Evolutionary conservation across 108 stramenopile species (phyloP), one percentile per base, ranked within the genome.

Genomic region (Pseudonitzschia delicatissima): DNA sequence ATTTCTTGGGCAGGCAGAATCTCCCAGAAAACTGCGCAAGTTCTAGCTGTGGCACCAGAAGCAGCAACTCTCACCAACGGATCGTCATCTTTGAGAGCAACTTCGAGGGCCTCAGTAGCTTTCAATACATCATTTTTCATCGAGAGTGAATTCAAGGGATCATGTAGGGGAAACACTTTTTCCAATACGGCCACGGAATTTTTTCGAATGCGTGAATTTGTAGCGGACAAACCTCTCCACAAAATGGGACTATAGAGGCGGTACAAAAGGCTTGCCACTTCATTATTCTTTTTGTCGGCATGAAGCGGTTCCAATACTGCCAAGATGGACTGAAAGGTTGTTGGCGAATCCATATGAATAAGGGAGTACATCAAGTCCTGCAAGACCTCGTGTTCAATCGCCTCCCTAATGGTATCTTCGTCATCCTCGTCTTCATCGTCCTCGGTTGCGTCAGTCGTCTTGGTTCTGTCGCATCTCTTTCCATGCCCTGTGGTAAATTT

Each of bases 141-240:
- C 32, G 53, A 55, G 29, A 33, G 29, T 29, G 53, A 33, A 18
- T 75, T 61, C 18, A 37, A 29, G 9, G 93, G 84, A 68, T 96
- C 86, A n/a, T 87, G 90, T 28, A 99, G 73, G 5, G 98, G 98
- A 80, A 98, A 99, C 25, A 93, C 93, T 45, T 91, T 86, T 5
- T 78, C 87, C 35, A 98, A 77, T 1, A 98, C 74, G 0, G 37
- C 45, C 4, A 83, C 53, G 17, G 96, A 92, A 64, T 93, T 86
- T 28, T 86, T 60, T 13, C 97, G 74, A 0, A 96, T 96, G n/a
- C 64, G 44, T n/a, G 95, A 77, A 76, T 96, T 94, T 48, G 96
- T 81, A 7, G 88, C 88, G 17, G 73, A 44, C 37, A 98, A 69
- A 18, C 88, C 76, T 57, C 97, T 73, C 98, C 98, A 99, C 42